Evolutionary conservation across 2,329 filamentous ascomycete species (phyloP).

Genomic region (Dactylellina leptospora): DNA sequence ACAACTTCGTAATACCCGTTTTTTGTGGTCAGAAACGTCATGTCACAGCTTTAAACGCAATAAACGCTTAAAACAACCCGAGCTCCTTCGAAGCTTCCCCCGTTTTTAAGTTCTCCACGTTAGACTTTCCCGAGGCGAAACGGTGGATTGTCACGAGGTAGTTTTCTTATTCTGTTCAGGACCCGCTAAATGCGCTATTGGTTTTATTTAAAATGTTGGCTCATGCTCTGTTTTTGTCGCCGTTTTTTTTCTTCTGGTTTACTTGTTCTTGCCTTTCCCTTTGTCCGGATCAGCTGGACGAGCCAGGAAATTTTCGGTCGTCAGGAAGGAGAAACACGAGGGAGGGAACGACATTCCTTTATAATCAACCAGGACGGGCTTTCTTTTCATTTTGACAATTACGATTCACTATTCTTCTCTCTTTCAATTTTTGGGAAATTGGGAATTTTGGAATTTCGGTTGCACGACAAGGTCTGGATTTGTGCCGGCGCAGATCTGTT

Average conservation of each 20-base stretch:
- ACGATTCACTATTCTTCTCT: not conserved
- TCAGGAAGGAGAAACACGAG: not conserved
- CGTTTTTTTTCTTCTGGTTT: slow-evolving; percentile 56
- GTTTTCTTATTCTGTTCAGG: slow-evolving; percentile 51
- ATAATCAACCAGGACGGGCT: too few relatives aligned
- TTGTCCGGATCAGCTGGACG: slow-evolving; percentile 29
- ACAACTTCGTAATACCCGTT: too few relatives aligned
- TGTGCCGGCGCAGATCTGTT: slow-evolving; percentile 59
- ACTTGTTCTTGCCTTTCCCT: slow-evolving; percentile 21
- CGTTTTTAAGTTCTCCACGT: not conserved
- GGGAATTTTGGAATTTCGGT: not conserved
- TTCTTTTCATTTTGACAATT: slow-evolving; percentile 59
- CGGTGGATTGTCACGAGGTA: slow-evolving; percentile 30
- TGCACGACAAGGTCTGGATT: slow-evolving; percentile 6
- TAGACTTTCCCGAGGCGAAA: slow-evolving; percentile 15
- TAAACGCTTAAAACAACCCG: not conserved
- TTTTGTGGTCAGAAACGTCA: too few relatives aligned
- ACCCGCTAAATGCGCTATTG: not conserved
- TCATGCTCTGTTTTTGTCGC: slow-evolving; percentile 65
- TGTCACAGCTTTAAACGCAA: slow-evolving; percentile 2
- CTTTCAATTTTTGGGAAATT: too few relatives aligned
- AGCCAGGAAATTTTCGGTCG: not conserved
- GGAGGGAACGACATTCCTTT: not conserved
- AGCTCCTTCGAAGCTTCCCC: not conserved
- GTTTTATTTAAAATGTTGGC: not conserved